A percentile compares a stretch with the other conserved stretches of the same genome.
Conservation (phyloP, 306 rosid genomes). For the Bauhinia variegata region DNA sequence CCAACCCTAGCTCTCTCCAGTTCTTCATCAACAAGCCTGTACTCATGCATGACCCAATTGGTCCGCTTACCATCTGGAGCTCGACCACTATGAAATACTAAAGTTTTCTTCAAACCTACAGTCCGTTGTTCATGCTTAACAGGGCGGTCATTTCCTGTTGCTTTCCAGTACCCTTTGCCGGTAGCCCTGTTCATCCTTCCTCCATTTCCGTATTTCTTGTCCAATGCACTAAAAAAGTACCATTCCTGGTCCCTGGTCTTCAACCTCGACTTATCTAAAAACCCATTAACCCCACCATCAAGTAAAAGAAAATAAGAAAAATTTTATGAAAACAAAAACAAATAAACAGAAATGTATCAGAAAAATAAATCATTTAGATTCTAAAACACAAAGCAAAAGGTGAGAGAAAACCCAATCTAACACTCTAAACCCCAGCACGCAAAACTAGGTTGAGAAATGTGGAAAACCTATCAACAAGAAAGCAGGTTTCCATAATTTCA, state of each 20-base stretch:
- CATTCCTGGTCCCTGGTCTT: conserved; percentile 99
- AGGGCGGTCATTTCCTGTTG: conserved; percentile 90
- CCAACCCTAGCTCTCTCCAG: conserved; percentile 64
- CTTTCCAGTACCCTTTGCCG: conserved; percentile 91
- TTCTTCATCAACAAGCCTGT: conserved; percentile 85
- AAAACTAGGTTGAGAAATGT: conserved; percentile 5
- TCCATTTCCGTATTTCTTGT: conserved; percentile 97
- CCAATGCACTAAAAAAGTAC: conserved; percentile 96
- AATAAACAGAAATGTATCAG: conserved; percentile 16
- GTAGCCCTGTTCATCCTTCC: conserved; percentile 99
- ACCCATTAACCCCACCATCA: conserved; percentile 27
- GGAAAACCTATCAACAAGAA: not conserved
- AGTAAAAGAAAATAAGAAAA: not conserved
- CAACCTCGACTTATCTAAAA: conserved; percentile 82
- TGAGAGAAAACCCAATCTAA: not conserved
- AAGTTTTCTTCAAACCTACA: conserved; percentile 88
- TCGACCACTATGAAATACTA: conserved; percentile 95
- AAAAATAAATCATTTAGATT: not conserved
- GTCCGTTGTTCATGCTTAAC: conserved; percentile 65
- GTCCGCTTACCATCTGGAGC: conserved; percentile 96
- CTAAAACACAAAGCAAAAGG: not conserved
- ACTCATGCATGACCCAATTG: conserved; percentile 99
- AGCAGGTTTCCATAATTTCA: too few species aligned
- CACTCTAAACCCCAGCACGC: conserved; percentile 13
- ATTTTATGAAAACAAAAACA: not conserved